Evolutionary conservation across 768 basidiomycete genomes (phyloP).

Genomic region (Lactarius hatsudake): DNA sequence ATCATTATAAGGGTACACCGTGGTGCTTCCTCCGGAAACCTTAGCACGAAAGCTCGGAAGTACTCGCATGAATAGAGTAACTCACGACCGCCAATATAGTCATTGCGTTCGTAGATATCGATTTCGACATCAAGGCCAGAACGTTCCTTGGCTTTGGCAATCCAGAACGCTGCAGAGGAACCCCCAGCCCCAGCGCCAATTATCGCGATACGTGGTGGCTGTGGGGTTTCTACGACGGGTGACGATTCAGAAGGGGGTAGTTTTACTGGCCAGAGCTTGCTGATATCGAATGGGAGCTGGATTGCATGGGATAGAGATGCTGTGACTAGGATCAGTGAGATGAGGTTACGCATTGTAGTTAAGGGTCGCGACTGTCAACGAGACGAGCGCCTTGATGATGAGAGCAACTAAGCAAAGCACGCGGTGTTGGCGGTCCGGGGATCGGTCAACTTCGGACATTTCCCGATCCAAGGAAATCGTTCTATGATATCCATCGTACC

Average conservation of each 20-base stretch:
- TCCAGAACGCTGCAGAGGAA: constrained; percentile 80
- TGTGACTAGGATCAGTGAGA: constrained; percentile 30
- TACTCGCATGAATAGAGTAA: constrained; percentile 27
- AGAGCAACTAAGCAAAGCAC: background rate
- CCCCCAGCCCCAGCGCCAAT: constrained; percentile 91
- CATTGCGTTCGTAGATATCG: constrained; percentile 77
- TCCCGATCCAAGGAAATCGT: background rate
- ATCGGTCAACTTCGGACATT: background rate
- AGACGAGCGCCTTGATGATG: background rate
- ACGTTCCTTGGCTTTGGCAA: constrained; percentile 71
- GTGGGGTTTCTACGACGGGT: background rate
- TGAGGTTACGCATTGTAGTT: constrained; percentile 20
- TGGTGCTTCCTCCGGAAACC: constrained; percentile 62
- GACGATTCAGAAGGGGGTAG: background rate
- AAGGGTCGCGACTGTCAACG: background rate
- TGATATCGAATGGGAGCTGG: constrained; percentile 52
- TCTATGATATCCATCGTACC: constrained; percentile 39
- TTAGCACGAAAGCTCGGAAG: constrained; percentile 8
- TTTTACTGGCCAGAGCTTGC: constrained; percentile 1
- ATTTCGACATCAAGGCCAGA: constrained; percentile 69
- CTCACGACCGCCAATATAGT: constrained; percentile 84
- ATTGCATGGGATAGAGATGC: constrained; percentile 33
- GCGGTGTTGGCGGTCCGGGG: background rate
- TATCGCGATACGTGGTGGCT: constrained; percentile 60
- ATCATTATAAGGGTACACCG: constrained; percentile 69